Conservation (phyloP, 164 flowering plant genomes). For the Dillenia suffruticosa region DNA sequence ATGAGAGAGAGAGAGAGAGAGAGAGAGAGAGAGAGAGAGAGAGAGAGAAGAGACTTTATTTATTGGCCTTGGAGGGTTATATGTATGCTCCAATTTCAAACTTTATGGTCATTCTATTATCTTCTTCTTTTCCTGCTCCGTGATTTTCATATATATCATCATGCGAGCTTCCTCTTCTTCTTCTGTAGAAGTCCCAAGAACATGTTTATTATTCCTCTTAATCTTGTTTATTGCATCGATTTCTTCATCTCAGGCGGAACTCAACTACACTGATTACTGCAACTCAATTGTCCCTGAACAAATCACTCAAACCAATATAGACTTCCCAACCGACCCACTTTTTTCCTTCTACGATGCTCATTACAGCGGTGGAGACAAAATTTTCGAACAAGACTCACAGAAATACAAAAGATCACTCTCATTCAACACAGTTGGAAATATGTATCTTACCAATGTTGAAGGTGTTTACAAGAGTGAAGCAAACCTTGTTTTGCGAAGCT, state of each 20-base stretch:
- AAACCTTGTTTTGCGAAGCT: constrained; percentile 4
- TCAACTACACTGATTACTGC: constrained; percentile 18
- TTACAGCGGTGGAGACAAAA: constrained; percentile 15
- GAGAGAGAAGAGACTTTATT: too few relatives aligned
- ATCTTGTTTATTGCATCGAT: background rate
- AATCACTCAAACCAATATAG: background rate
- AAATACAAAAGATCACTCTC: constrained; percentile 6
- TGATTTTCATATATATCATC: too few relatives aligned
- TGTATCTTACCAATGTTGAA: constrained; percentile 9
- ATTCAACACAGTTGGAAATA: background rate
- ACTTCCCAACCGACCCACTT: background rate
- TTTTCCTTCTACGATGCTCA: constrained; percentile 7
- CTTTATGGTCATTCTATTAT: too few relatives aligned
- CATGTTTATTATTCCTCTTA: constrained; percentile 1
- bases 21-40: too few relatives aligned
- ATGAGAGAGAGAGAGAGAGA: too few relatives aligned
- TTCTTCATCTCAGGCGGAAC: background rate
- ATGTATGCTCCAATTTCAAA: too few relatives aligned
- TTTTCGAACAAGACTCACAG: constrained; percentile 6
- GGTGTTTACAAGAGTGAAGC: constrained; percentile 20
- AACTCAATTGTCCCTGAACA: constrained; percentile 16
- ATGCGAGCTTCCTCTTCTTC: too few relatives aligned
- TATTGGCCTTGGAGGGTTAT: too few relatives aligned
- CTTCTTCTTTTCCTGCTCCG: too few relatives aligned
- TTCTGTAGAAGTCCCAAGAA: too few relatives aligned